These are phyloP conservation scores for Lactuca saligna DNA, from an alignment of 129 eudicot genomes.

Conservation along the genomic window DNA sequence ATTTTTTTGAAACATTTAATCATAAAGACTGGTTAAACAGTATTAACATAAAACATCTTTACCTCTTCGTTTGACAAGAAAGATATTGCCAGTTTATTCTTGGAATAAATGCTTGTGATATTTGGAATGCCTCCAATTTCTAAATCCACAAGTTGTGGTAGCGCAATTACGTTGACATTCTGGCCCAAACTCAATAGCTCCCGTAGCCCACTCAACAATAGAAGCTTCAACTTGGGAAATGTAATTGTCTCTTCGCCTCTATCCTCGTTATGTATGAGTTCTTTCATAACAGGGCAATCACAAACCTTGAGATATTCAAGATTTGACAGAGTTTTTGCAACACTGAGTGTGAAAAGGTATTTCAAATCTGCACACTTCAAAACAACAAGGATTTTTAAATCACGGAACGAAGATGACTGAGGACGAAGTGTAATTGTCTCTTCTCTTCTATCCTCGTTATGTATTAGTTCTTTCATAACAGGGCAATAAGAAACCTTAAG, in stretches of 20 bases:
- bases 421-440: no score
- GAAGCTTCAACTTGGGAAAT: background rate
- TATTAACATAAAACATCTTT: background rate
- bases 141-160: background rate
- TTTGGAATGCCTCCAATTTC: background rate
- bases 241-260: background rate
- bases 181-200: background rate
- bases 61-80: background rate
- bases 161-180: background rate
- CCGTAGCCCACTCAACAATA: background rate
- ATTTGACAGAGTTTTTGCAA: background rate
- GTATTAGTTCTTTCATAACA: background rate
- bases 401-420: background rate
- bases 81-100: background rate
- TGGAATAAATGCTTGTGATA: background rate
- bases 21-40: background rate
- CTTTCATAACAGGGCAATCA: background rate
- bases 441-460: background rate
- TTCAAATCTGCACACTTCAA: background rate
- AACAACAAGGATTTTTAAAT: constrained; percentile 1
- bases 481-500: background rate
- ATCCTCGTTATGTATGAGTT: background rate
- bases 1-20: background rate
- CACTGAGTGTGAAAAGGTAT: background rate
- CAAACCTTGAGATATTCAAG: background rate